A percentile compares a stretch with the other conserved stretches of the same genome.
These are phyloP conservation scores for Leptoxyphium fumago DNA, from an alignment of 2,329 filamentous ascomycete species.

Conservation along the genomic window DNA sequence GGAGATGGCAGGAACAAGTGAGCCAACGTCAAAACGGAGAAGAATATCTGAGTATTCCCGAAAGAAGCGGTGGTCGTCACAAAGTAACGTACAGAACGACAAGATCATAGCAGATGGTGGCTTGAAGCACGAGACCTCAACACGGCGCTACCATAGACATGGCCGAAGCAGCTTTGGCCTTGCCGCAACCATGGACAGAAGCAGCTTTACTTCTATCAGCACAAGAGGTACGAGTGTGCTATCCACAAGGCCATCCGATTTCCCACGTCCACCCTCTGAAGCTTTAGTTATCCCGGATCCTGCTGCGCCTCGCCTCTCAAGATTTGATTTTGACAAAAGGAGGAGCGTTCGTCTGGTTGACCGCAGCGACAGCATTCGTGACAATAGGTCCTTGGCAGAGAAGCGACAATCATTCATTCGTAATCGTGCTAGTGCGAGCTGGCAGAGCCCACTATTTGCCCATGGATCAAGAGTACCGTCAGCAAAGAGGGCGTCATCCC, in stretches of 20 bases:
- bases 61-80: slow-evolving; percentile 15
- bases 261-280: slow-evolving; percentile 19
- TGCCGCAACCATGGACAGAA: slow-evolving; percentile 15
- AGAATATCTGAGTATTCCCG: slow-evolving; percentile 17
- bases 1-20: slow-evolving; percentile 23
- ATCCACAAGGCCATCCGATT: slow-evolving; percentile 24
- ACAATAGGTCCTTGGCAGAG: slow-evolving; percentile 24
- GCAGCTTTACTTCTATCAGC: slow-evolving; percentile 24
- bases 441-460: slow-evolving; percentile 25
- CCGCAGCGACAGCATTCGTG: slow-evolving; percentile 21
- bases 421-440: slow-evolving; percentile 24
- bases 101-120: slow-evolving; percentile 1
- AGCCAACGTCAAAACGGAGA: slow-evolving; percentile 17
- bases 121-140: too few relatives aligned
- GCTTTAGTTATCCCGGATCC: slow-evolving; percentile 10
- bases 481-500: not conserved
- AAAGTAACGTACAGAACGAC: slow-evolving; percentile 12
- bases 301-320: slow-evolving; percentile 11
- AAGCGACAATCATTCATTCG: slow-evolving; percentile 28
- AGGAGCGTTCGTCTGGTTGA: slow-evolving; percentile 26
- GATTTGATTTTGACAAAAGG: slow-evolving; percentile 20
- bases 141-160: slow-evolving; percentile 6
- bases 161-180: slow-evolving; percentile 13
- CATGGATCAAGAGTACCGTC: slow-evolving; percentile 10
- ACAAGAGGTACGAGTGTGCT: slow-evolving; percentile 26